Percentiles rank a stretch among this genome's conserved stretches.
phyloP scores from a whole-genome alignment of 2,329 filamentous ascomycete species.

The Penicillium nordicum region DNA sequence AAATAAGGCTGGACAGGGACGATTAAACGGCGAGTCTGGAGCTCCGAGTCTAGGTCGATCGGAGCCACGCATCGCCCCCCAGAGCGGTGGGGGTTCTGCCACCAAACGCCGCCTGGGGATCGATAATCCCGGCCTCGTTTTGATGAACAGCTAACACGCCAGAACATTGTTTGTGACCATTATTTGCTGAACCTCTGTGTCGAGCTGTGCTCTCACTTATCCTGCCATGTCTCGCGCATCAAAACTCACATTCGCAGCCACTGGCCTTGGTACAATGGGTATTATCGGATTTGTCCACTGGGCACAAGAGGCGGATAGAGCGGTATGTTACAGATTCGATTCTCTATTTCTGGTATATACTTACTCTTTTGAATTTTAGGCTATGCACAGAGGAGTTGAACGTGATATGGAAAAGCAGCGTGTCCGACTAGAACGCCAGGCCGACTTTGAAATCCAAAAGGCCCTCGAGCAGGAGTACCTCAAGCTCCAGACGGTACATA shows the following conservation, averaged over 20 bases:
- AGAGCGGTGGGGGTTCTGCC: constrained; percentile 38
- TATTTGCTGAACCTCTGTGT: not conserved
- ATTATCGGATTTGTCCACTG: constrained; percentile 87
- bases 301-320: constrained; percentile 78
- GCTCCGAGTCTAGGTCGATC: constrained; percentile 27
- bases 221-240: constrained; percentile 81
- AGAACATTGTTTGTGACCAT: not conserved
- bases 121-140: constrained; percentile 22
- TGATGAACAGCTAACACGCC: not conserved
- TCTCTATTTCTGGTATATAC: not conserved
- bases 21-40: constrained; percentile 24
- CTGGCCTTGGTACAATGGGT: constrained; percentile 68
- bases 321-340: constrained; percentile 53
- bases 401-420: constrained; percentile 93
- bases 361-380: constrained; percentile 44
- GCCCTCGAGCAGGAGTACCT: constrained; percentile 84
- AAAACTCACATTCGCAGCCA: constrained; percentile 77
- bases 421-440: constrained; percentile 82
- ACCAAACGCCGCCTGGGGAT: constrained; percentile 26
- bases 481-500: constrained; percentile 76
- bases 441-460: constrained; percentile 91
- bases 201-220: not conserved
- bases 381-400: constrained; percentile 92
- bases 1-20: constrained; percentile 14
- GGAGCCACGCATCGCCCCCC: constrained; percentile 31